Evolutionary conservation across 148 eudicot genomes (phyloP).

Genomic region (Silene uniflora): DNA sequence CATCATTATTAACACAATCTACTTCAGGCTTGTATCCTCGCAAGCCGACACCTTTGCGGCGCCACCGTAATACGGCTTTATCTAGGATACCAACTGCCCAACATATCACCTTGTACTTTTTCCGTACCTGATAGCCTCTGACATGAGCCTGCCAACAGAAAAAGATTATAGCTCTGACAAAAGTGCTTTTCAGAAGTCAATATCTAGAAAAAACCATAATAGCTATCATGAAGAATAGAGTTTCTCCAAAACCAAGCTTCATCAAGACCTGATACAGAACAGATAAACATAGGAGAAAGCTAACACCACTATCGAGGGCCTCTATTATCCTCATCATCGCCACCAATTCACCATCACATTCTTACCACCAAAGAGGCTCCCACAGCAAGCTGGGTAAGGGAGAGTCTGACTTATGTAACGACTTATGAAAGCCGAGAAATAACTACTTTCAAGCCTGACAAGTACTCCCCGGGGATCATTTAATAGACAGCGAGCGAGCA

Average conservation of each 20-base stretch:
- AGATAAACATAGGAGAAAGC: not conserved
- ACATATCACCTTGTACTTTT: conserved; percentile 65
- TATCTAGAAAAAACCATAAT: not conserved
- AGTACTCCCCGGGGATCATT: not conserved
- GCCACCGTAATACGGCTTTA: conserved; percentile 87
- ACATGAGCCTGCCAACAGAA: conserved; percentile 77
- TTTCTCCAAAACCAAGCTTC: not conserved
- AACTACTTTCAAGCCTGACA: not conserved
- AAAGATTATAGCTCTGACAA: not conserved
- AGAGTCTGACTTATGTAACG: no score
- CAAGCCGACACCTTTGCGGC: conserved; percentile 74
- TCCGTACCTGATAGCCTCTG: conserved; percentile 87
- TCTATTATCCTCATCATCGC: no score
- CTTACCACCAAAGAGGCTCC: not conserved
- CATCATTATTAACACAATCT: conserved; percentile 35
- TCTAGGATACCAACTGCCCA: conserved; percentile 89
- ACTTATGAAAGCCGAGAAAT: not conserved
- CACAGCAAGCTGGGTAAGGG: not conserved
- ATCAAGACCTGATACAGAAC: not conserved
- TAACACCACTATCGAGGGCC: not conserved
- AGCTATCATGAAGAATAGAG: not conserved
- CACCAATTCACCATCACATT: not conserved
- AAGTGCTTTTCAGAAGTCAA: not conserved
- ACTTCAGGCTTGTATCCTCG: conserved; percentile 61
- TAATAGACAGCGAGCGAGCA: no score